Conservation (phyloP, 108 stramenopile species). For the Craspedostauros australis region DNA sequence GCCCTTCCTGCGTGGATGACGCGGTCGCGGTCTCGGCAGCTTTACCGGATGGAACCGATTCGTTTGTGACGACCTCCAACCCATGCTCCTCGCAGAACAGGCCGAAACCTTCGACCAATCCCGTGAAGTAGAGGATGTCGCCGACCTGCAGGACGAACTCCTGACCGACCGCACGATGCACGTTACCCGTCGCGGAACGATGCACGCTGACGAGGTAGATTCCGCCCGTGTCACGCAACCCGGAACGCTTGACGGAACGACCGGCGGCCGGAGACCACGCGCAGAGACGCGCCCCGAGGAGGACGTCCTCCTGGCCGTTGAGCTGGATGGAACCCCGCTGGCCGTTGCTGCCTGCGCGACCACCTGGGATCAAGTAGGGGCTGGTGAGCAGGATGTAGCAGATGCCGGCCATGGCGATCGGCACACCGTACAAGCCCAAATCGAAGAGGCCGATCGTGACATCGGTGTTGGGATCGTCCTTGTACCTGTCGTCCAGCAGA, state of each 20-base stretch:
- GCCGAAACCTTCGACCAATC: conserved; percentile 75
- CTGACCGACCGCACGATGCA: conserved; percentile 82
- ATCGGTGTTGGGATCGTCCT: conserved; percentile 22
- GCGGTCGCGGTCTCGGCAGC: too few relatives aligned
- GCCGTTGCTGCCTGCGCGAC: conserved; percentile 8
- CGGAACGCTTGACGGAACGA: conserved; percentile 65
- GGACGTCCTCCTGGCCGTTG: conserved; percentile 45
- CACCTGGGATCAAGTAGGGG: conserved; percentile 62
- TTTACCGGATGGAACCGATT: too few relatives aligned
- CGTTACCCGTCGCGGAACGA: conserved; percentile 72
- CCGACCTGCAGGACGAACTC: conserved; percentile 81
- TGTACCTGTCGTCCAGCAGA: conserved; percentile 43
- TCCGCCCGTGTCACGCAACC: conserved; percentile 75
- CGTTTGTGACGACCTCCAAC: conserved; percentile 78
- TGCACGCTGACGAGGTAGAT: conserved; percentile 78
- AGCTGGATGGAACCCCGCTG: conserved; percentile 8
- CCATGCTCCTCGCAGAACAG: conserved; percentile 79
- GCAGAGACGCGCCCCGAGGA: conserved; percentile 66
- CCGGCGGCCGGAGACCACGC: conserved; percentile 74
- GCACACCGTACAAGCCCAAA: conserved; percentile 73
- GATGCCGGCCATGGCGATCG: conserved; percentile 61
- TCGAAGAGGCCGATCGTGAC: conserved; percentile 68
- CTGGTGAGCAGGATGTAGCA: conserved; percentile 63
- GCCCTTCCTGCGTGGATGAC: too few relatives aligned
- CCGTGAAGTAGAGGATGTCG: conserved; percentile 85